Evolutionary conservation across 441 rosid genomes (phyloP).

Genomic region (Dalechampia spathulata): DNA sequence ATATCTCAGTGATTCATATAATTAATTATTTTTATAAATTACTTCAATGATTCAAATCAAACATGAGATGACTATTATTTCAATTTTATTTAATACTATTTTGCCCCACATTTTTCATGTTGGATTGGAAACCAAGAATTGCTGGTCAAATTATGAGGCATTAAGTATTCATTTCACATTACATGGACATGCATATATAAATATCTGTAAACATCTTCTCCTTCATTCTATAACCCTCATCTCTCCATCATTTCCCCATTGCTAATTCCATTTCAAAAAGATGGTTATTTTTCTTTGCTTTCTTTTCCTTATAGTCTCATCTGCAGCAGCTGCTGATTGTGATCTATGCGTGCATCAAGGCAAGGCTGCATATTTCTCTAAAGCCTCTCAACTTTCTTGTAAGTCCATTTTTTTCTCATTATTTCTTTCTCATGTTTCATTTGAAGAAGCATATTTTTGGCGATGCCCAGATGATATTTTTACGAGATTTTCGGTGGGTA

Average conservation of each 20-base stretch:
- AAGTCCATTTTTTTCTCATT: neutral
- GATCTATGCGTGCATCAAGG: conserved; percentile 72
- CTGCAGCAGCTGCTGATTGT: conserved; percentile 47
- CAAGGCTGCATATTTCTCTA: conserved; percentile 65
- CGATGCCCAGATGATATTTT: conserved; percentile 17
- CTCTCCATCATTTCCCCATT: too few species aligned
- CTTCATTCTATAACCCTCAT: neutral
- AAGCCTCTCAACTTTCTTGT: conserved; percentile 65
- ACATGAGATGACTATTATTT: too few species aligned
- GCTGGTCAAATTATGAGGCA: too few species aligned
- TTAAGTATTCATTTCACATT: too few species aligned
- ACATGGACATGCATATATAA: too few species aligned
- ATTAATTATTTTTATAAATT: too few species aligned
- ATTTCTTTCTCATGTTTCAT: neutral
- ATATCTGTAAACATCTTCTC: too few species aligned
- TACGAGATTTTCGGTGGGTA: conserved; percentile 19
- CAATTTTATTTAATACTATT: too few species aligned
- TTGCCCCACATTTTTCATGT: too few species aligned
- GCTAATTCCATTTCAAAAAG: neutral
- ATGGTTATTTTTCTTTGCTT: conserved; percentile 35
- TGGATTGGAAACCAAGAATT: too few species aligned
- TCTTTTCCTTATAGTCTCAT: conserved; percentile 34
- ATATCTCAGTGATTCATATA: too few species aligned
- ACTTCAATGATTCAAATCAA: too few species aligned
- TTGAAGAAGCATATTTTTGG: neutral